Evolutionary conservation across 352 stramenopile species (phyloP).

Genomic region (Phytophthora pini): DNA sequence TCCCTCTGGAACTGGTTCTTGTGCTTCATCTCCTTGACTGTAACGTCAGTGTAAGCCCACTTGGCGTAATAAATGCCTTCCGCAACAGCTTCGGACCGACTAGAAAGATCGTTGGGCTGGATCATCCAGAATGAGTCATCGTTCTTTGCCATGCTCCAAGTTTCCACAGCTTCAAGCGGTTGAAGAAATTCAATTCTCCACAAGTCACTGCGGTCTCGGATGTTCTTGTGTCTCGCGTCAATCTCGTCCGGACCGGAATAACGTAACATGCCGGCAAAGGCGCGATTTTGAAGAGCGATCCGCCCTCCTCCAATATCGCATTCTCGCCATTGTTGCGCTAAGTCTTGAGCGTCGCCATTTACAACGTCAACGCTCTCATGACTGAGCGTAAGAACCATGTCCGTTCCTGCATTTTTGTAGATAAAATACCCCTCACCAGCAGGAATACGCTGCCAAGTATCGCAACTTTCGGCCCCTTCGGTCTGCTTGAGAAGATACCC

Average conservation of each 20-base stretch:
- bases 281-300: slow-evolving; percentile 2
- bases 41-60: background rate
- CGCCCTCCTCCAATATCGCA: background rate
- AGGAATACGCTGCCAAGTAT: background rate
- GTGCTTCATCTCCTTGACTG: background rate
- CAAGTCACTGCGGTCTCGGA: background rate
- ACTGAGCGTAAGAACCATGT: background rate
- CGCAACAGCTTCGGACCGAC: background rate
- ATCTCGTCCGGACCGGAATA: background rate
- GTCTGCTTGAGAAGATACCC: background rate
- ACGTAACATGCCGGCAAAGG: background rate
- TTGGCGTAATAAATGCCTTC: background rate
- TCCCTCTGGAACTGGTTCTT: background rate
- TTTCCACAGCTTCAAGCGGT: background rate
- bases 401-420: background rate
- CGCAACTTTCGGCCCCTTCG: background rate
- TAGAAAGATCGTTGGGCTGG: background rate
- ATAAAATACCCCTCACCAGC: background rate
- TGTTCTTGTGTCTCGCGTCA: background rate
- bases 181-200: background rate
- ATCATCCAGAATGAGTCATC: background rate
- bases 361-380: background rate
- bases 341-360: background rate
- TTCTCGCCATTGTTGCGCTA: background rate
- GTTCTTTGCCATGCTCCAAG: background rate